Conservation (phyloP, 169 alveolate genomes). For the Plasmodium relictum region DNA sequence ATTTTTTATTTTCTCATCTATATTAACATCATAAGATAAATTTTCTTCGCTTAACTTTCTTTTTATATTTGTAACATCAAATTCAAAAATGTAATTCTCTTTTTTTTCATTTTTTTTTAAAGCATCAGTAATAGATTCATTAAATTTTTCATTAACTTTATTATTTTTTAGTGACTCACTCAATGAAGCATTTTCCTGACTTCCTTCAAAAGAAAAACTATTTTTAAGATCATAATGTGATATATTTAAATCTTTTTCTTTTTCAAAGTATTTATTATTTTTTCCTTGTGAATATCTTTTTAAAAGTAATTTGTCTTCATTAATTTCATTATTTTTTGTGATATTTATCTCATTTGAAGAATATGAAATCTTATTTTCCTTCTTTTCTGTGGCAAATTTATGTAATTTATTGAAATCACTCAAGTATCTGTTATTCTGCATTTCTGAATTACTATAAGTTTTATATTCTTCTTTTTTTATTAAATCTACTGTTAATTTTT, state of each 20-base stretch:
- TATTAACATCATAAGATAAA: not conserved
- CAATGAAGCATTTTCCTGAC: not conserved
- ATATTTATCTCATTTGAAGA: no score
- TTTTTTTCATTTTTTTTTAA: not conserved
- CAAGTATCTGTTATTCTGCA: not conserved
- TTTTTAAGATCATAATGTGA: not conserved
- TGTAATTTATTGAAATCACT: not conserved
- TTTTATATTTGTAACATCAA: not conserved
- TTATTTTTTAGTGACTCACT: not conserved
- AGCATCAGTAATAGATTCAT: no score
- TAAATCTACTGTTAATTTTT: conserved; percentile 1
- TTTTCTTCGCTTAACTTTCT: conserved; percentile 20
- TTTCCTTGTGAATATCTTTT: not conserved
- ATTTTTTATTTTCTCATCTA: conserved; percentile 18
- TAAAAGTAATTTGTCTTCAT: no score
- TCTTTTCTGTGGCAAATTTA: not conserved
- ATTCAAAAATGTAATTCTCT: not conserved
- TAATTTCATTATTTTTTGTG: no score
- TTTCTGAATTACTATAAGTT: not conserved
- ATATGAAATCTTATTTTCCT: not conserved
- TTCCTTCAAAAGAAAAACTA: not conserved
- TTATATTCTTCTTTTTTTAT: conserved; percentile 20
- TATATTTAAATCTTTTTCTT: not conserved
- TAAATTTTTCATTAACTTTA: not conserved
- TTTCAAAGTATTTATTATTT: not conserved